A percentile compares a stretch with the other conserved stretches of the same genome.
Evolutionary conservation across 257 asterid genomes (phyloP).

Genomic region (Fraxinus excelsior): DNA sequence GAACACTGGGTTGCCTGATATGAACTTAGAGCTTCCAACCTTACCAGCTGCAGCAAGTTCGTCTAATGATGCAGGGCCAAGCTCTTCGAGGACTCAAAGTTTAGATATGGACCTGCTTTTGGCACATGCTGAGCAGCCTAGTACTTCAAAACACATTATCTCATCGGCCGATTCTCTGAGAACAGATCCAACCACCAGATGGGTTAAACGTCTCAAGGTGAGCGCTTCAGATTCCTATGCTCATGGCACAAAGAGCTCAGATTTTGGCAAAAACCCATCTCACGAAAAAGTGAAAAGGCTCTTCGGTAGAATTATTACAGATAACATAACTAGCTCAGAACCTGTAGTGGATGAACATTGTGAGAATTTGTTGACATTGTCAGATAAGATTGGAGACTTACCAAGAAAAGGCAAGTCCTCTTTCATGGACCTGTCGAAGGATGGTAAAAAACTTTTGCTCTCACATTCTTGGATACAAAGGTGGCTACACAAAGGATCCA

Average conservation of each 20-base stretch:
- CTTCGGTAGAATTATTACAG: slow-evolving; percentile 22
- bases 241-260: slow-evolving; percentile 45
- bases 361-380: slow-evolving; percentile 29
- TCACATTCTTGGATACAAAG: slow-evolving; percentile 78
- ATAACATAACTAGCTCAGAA: slow-evolving; percentile 30
- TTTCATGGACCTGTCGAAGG: slow-evolving; percentile 23
- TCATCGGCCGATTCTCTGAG: slow-evolving; percentile 20
- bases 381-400: slow-evolving; percentile 23
- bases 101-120: slow-evolving; percentile 62
- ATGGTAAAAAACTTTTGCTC: slow-evolving; percentile 32
- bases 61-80: slow-evolving; percentile 38
- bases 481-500: slow-evolving; percentile 44
- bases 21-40: slow-evolving; percentile 50
- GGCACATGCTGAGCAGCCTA: slow-evolving; percentile 48
- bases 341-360: slow-evolving; percentile 21
- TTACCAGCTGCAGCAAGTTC: slow-evolving; percentile 38
- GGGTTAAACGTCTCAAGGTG: slow-evolving; percentile 77
- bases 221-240: slow-evolving; percentile 39
- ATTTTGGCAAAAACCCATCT: slow-evolving; percentile 30
- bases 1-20: slow-evolving; percentile 34
- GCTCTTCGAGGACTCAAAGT: slow-evolving; percentile 78
- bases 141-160: slow-evolving; percentile 30
- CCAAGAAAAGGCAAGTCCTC: slow-evolving; percentile 22
- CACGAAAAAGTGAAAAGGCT: slow-evolving; percentile 32
- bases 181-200: slow-evolving; percentile 52